Conservation (phyloP, 2,329 filamentous ascomycete genomes). For the Tolypocladium guangdongense region DNA sequence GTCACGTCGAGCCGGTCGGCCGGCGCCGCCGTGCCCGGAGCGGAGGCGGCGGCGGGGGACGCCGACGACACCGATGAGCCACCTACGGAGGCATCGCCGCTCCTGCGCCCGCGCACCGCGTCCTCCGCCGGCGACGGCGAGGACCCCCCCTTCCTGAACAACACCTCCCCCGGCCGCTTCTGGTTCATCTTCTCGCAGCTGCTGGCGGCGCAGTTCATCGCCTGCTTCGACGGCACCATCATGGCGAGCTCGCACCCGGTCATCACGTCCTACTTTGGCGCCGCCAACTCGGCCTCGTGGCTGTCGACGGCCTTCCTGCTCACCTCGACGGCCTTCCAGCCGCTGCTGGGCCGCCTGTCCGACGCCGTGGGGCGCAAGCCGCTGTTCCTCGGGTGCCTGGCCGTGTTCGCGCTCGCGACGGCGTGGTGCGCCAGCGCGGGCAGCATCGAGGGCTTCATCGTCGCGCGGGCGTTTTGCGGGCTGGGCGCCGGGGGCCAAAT, state of each 20-base stretch:
- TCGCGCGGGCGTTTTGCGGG: constrained; percentile 60
- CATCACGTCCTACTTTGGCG: constrained; percentile 69
- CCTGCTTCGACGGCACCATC: constrained; percentile 64
- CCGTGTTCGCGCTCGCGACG: constrained; percentile 53
- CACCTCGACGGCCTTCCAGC: constrained; percentile 66
- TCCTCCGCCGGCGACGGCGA: neutral
- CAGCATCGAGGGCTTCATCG: constrained; percentile 59
- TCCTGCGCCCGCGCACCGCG: constrained; percentile 9
- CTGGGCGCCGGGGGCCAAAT: constrained; percentile 63
- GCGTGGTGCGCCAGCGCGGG: constrained; percentile 57
- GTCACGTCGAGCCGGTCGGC: constrained; percentile 5
- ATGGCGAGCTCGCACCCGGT: constrained; percentile 76
- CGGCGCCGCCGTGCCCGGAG: neutral
- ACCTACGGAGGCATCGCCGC: constrained; percentile 13
- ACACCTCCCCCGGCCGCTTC: constrained; percentile 40
- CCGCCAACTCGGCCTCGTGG: constrained; percentile 73
- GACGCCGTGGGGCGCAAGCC: constrained; percentile 61
- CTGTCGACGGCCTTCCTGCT: constrained; percentile 69
- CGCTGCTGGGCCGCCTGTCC: constrained; percentile 61
- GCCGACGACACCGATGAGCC: neutral
- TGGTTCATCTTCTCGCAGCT: constrained; percentile 52
- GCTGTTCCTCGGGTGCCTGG: constrained; percentile 53
- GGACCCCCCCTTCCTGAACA: constrained; percentile 28
- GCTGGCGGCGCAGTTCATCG: constrained; percentile 45
- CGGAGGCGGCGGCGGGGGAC: neutral